Conservation (phyloP, 2,329 filamentous ascomycete species). For the Aspergillus sp. region DNA sequence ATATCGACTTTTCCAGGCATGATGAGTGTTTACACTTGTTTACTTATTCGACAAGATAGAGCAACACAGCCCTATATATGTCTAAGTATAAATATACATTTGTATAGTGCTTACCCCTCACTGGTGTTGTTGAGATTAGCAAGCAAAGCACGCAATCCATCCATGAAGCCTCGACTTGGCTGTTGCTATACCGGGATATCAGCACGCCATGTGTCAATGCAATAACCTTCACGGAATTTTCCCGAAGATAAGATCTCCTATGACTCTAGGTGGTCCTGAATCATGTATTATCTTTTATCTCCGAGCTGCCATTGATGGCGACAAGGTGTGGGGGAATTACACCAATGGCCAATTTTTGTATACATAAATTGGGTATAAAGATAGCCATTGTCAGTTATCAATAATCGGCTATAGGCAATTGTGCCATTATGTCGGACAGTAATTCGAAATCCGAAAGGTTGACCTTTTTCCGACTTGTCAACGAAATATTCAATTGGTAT, state of each 20-base stretch:
- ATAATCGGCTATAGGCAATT: neutral
- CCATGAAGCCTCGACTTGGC: neutral
- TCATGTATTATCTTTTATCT: neutral
- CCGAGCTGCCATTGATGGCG: slow-evolving; percentile 9
- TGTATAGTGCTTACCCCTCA: slow-evolving; percentile 1
- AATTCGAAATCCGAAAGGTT: slow-evolving; percentile 4
- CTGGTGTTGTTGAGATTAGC: slow-evolving; percentile 11
- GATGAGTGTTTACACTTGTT: neutral
- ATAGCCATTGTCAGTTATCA: neutral
- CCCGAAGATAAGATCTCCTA: slow-evolving; percentile 4
- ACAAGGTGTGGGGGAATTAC: slow-evolving; percentile 12
- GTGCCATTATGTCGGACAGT: slow-evolving; percentile 11
- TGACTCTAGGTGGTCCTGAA: neutral
- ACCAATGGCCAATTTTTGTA: slow-evolving; percentile 1
- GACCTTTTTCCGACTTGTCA: slow-evolving; percentile 14
- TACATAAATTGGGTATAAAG: neutral
- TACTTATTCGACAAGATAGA: neutral
- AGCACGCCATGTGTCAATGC: slow-evolving; percentile 19
- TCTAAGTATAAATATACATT: neutral
- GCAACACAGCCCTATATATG: neutral
- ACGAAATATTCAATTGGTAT: slow-evolving; percentile 30
- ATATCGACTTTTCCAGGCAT: slow-evolving; percentile 24
- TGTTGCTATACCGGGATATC: slow-evolving; percentile 3
- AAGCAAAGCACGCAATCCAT: slow-evolving; percentile 20
- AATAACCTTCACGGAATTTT: slow-evolving; percentile 2